These are phyloP conservation scores for Umbelopsis sp. DNA, from an alignment of 192 early-diverging fungal species.

Conservation along the genomic window DNA sequence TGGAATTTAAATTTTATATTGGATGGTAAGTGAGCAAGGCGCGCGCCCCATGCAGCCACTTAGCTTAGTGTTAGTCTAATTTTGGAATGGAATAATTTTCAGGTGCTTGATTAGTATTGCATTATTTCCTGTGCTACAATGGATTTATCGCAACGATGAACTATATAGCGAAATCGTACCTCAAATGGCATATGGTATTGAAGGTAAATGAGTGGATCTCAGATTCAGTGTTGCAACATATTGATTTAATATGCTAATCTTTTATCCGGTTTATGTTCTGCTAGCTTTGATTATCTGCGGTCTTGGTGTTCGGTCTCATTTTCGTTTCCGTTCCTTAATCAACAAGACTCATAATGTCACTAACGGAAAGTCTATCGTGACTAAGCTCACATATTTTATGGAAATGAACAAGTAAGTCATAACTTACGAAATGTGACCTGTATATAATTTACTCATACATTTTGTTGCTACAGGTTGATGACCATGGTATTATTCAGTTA, in stretches of 20 bases:
- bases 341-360: slow-evolving; percentile 5
- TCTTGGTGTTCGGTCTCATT: slow-evolving; percentile 32
- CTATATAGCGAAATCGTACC: slow-evolving; percentile 29
- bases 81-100: slow-evolving; percentile 1
- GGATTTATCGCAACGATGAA: slow-evolving; percentile 22
- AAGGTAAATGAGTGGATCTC: slow-evolving; percentile 21
- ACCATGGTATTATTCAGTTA: slow-evolving; percentile 25
- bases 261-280: neutral
- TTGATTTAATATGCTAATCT: neutral
- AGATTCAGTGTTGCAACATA: neutral
- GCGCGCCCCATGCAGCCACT: neutral
- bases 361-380: slow-evolving; percentile 15
- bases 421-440: no score
- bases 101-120: slow-evolving; percentile 30
- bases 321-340: slow-evolving; percentile 29
- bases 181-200: slow-evolving; percentile 29
- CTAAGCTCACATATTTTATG: slow-evolving; percentile 35
- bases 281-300: slow-evolving; percentile 17
- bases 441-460: no score
- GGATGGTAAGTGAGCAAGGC: slow-evolving; percentile 21
- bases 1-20: slow-evolving; percentile 37
- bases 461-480: slow-evolving; percentile 10
- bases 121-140: slow-evolving; percentile 34
- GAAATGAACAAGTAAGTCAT: slow-evolving; percentile 31
- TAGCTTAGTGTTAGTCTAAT: neutral